Conservation (phyloP, 441 rosid genomes). For the Lagerstroemia fauriei region DNA sequence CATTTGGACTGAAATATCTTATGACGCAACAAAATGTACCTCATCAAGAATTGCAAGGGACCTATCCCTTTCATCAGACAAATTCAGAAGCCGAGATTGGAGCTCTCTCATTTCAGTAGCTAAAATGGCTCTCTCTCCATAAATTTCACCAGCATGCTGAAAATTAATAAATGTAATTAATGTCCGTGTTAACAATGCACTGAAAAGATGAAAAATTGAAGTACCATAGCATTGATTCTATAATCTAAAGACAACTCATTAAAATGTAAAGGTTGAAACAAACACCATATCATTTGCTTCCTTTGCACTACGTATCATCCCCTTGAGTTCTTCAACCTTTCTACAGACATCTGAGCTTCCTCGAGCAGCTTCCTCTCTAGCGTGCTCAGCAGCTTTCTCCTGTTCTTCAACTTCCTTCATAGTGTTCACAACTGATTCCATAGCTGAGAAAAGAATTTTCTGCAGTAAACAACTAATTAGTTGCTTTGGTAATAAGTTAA, state of each 20-base stretch:
- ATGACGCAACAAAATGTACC: slow-evolving; percentile 42
- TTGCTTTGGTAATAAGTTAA: background rate
- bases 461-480: slow-evolving; percentile 31
- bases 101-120: slow-evolving; percentile 80
- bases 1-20: background rate
- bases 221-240: background rate
- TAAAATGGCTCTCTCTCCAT: slow-evolving; percentile 82
- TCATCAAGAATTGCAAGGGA: slow-evolving; percentile 72
- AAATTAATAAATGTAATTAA: slow-evolving; percentile 1
- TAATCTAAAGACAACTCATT: too few species aligned
- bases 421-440: slow-evolving; percentile 68
- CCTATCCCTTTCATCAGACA: slow-evolving; percentile 73
- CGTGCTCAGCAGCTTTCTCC: slow-evolving; percentile 65
- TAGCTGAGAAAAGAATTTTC: slow-evolving; percentile 69
- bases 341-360: slow-evolving; percentile 55
- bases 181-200: background rate
- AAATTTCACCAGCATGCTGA: slow-evolving; percentile 84
- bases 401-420: slow-evolving; percentile 71
- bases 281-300: slow-evolving; percentile 78
- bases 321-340: slow-evolving; percentile 63
- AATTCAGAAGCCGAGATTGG: slow-evolving; percentile 60
- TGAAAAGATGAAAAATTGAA: background rate
- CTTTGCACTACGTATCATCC: slow-evolving; percentile 58
- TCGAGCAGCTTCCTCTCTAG: slow-evolving; percentile 64
- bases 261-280: background rate